phyloP scores from a whole-genome alignment of 371 early-diverging fungal species.

The Lichtheimia corymbifera region DNA sequence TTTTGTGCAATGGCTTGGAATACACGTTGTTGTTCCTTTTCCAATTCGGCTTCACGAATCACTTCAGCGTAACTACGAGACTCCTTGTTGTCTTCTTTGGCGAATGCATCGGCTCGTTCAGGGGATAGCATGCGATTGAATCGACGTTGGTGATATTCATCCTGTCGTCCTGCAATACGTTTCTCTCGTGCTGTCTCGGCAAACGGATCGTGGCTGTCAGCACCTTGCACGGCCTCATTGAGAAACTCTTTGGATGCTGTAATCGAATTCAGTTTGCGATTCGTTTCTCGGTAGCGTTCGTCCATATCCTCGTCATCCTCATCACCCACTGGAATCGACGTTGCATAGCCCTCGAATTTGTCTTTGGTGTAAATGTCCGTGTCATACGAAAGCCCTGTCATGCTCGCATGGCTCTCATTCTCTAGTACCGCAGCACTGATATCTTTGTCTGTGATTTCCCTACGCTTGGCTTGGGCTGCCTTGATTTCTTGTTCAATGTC shows the following conservation, averaged over 20 bases:
- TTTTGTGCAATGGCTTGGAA: conserved; percentile 73
- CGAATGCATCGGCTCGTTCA: conserved; percentile 84
- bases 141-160: conserved; percentile 84
- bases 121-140: conserved; percentile 85
- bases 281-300: conserved; percentile 47
- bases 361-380: conserved; percentile 77
- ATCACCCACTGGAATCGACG: conserved; percentile 60
- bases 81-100: conserved; percentile 43
- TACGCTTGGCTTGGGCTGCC: conserved; percentile 60
- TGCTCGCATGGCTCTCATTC: conserved; percentile 55
- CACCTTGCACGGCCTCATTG: conserved; percentile 59
- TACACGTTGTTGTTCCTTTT: conserved; percentile 76
- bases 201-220: conserved; percentile 74
- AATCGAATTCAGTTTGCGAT: conserved; percentile 64
- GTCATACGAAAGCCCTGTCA: conserved; percentile 72
- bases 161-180: conserved; percentile 82
- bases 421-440: conserved; percentile 42
- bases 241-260: conserved; percentile 84
- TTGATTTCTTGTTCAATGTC: conserved; percentile 70
- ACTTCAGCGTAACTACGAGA: conserved; percentile 83
- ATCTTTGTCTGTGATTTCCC: conserved; percentile 39
- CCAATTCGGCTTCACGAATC: conserved; percentile 84
- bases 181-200: conserved; percentile 51
- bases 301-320: conserved; percentile 62
- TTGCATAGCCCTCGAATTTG: conserved; percentile 75